Percentiles rank a stretch among this genome's conserved stretches.
phyloP scores from a whole-genome alignment of 108 stramenopile species.

The Cyclostephanos invisitatus region DNA sequence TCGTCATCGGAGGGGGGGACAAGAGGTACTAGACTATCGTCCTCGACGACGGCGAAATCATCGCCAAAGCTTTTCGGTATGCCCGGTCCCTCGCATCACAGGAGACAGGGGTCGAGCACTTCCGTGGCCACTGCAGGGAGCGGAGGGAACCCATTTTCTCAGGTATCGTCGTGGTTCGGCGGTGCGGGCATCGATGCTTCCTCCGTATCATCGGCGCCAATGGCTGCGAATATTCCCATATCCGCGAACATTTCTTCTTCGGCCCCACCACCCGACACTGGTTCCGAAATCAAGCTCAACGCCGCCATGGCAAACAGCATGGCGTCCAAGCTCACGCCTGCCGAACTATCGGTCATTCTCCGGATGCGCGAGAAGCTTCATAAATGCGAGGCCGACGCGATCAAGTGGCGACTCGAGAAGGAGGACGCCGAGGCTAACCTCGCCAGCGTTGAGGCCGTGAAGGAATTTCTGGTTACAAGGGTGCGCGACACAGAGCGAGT shows the following conservation, averaged over 20 bases:
- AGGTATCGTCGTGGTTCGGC: constrained; percentile 18
- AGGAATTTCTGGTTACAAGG: constrained; percentile 75
- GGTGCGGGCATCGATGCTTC: constrained; percentile 6
- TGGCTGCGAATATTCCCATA: neutral
- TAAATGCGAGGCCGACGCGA: constrained; percentile 62
- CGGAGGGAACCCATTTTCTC: constrained; percentile 18
- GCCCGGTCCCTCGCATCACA: constrained; percentile 25
- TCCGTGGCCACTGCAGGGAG: constrained; percentile 20
- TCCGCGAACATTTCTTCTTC: constrained; percentile 6
- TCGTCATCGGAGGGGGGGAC: constrained; percentile 16
- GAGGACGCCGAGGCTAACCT: constrained; percentile 69
- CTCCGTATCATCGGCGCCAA: constrained; percentile 5
- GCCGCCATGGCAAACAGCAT: constrained; percentile 76
- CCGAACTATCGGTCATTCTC: constrained; percentile 83
- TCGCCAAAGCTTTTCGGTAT: constrained; percentile 35
- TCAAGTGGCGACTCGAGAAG: constrained; percentile 53
- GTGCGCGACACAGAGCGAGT: constrained; percentile 69
- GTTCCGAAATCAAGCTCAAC: constrained; percentile 56
- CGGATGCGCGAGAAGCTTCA: constrained; percentile 75
- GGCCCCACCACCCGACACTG: constrained; percentile 17
- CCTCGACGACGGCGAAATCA: constrained; percentile 30
- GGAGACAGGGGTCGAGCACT: constrained; percentile 17
- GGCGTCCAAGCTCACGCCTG: constrained; percentile 78
- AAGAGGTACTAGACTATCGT: constrained; percentile 9
- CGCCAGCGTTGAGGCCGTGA: constrained; percentile 75